phyloP scores from a whole-genome alignment of 148 eudicot species.

The Rhododendron kiyosumense region DNA sequence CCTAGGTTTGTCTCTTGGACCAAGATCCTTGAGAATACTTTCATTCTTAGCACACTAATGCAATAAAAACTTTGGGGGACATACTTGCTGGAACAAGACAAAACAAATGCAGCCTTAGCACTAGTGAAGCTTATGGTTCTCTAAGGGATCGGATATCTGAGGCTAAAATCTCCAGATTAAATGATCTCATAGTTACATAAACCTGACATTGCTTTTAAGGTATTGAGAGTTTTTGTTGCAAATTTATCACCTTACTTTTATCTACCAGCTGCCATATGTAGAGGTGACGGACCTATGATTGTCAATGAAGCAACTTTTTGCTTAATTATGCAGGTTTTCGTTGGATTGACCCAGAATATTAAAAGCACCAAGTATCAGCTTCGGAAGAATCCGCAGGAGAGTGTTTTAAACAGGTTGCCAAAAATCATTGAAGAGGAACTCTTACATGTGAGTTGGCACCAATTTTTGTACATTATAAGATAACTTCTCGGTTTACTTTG shows the following conservation, averaged over 20 bases:
- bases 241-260: background rate
- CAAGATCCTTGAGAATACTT: slow-evolving; percentile 98
- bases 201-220: slow-evolving; percentile 81
- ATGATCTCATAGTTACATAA: slow-evolving; percentile 43
- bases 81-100: slow-evolving; percentile 37
- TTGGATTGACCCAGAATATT: slow-evolving; percentile 66
- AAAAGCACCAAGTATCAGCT: slow-evolving; percentile 68
- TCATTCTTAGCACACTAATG: slow-evolving; percentile 87
- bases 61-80: slow-evolving; percentile 57
- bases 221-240: slow-evolving; percentile 16
- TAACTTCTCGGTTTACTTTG: background rate
- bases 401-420: slow-evolving; percentile 83
- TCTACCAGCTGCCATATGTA: slow-evolving; percentile 2
- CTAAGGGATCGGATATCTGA: slow-evolving; percentile 47
- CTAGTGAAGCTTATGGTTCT: slow-evolving; percentile 55
- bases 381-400: slow-evolving; percentile 70
- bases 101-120: slow-evolving; percentile 38
- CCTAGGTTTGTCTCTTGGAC: slow-evolving; percentile 10
- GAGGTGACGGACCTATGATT: background rate
- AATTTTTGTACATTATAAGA: background rate
- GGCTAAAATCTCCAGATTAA: slow-evolving; percentile 44
- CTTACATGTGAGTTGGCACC: slow-evolving; percentile 55
- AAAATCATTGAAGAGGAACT: slow-evolving; percentile 55
- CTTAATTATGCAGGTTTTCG: slow-evolving; percentile 47
- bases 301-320: slow-evolving; percentile 15